A percentile compares a stretch with the other conserved stretches of the same genome.
Conservation (phyloP, 176 grass and related monocot genomes). For the Oryza glumipatula region DNA sequence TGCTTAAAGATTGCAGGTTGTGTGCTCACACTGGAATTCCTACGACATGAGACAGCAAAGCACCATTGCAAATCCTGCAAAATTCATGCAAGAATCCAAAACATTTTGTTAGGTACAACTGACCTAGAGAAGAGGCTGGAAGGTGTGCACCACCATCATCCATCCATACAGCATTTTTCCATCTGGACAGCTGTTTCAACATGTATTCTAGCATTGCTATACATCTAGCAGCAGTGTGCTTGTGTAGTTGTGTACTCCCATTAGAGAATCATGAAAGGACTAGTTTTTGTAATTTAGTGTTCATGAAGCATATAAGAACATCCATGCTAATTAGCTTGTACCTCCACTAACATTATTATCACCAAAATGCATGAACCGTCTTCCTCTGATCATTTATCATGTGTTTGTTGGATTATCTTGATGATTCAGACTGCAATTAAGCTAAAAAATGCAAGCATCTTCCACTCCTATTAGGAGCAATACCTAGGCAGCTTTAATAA, state of each 20-base stretch:
- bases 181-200: background rate
- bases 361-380: background rate
- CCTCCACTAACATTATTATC: background rate
- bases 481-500: background rate
- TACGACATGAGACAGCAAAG: background rate
- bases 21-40: background rate
- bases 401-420: background rate
- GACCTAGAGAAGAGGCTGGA: background rate
- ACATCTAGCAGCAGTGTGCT: background rate
- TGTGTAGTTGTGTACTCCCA: constrained; percentile 9
- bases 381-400: background rate
- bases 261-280: background rate
- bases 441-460: background rate
- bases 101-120: constrained; percentile 16
- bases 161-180: background rate
- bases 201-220: background rate
- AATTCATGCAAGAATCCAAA: constrained; percentile 41
- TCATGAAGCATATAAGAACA: background rate
- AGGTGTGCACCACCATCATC: background rate
- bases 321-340: background rate
- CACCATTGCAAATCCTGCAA: background rate
- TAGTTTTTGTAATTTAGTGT: background rate
- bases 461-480: background rate
- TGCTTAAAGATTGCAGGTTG: background rate
- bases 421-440: background rate